Base-by-base conservation (phyloP, 345 rosid species). In the Syzygium aqueum region DNA sequence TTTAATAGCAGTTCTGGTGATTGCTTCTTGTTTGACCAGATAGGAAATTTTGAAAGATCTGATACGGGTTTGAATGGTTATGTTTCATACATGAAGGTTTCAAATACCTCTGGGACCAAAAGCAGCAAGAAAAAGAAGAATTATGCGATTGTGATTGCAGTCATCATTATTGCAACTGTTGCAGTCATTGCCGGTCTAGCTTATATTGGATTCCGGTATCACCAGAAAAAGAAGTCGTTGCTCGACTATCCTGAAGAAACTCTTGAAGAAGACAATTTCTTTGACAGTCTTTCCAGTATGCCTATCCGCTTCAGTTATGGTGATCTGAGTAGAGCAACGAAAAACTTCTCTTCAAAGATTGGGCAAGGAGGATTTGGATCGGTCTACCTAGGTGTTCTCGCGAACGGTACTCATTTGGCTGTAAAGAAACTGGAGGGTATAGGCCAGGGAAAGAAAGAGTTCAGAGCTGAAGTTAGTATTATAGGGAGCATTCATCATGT, bases 341-440 rank as follows among this genome's bases (percentile, higher is more conserved):
- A 88, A 52, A 91, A 88, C 82, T 93, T 93, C 92, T 84, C 92
- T 3, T 59, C 84, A 33, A 92, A 91, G 89, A 53, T 93, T 49
- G 94, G 94, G 21, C 92, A 92, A 86, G 94, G 94, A 77, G 94
- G 94, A 84, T 93, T 93, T 43, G 94, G 94, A 51, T 93, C 94
- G 8, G 94, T 93, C 73, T 93, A 93, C 88, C 87, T 52, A 53
- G 94, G 93, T 14, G 78, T 56, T 56, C 91, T 91, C 11, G 88
- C 87, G 2, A 92, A 93, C 51, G 94, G 90, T 50, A 88, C 89
- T 49, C 91, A 78, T 40, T 82, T 91, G 84, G 94, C 94, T 52
- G 90, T 93, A 40, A 93, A 93, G 88, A 90, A 90, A 84, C 86
- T 93, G 88, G 94, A 93, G 89, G 90, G 92, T 77, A 63, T 93